A percentile compares a stretch with the other conserved stretches of the same genome.
Evolutionary conservation across 2,329 filamentous ascomycete species (phyloP).

Genomic region (Chalara sp.): DNA sequence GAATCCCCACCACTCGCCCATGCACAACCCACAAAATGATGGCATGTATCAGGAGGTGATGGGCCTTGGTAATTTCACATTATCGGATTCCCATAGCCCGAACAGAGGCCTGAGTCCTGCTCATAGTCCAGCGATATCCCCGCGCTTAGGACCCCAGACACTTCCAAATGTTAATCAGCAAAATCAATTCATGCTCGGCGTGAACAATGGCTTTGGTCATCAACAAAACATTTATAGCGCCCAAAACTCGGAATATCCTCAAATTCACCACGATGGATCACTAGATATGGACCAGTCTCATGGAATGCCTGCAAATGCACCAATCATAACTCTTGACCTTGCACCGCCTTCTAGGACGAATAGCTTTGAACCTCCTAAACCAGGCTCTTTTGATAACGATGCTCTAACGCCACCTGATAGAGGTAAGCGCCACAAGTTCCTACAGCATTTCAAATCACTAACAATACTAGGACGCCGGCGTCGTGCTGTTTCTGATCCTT

Average conservation of each 20-base stretch:
- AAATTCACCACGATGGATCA: slow-evolving; percentile 36
- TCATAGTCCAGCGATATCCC: slow-evolving; percentile 62
- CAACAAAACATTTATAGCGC: slow-evolving; percentile 44
- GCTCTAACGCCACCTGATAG: slow-evolving; percentile 76
- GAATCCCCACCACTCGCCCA: slow-evolving; percentile 63
- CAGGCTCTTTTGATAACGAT: slow-evolving; percentile 59
- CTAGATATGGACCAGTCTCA: slow-evolving; percentile 61
- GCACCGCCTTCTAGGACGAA: slow-evolving; percentile 66
- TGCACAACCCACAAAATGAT: slow-evolving; percentile 67
- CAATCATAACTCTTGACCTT: slow-evolving; percentile 90
- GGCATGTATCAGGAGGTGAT: slow-evolving; percentile 71
- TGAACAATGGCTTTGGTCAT: slow-evolving; percentile 39
- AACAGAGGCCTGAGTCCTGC: slow-evolving; percentile 74
- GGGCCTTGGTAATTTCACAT: slow-evolving; percentile 71
- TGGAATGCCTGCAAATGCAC: slow-evolving; percentile 68
- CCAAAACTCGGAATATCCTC: slow-evolving; percentile 39
- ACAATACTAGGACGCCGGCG: slow-evolving; percentile 23
- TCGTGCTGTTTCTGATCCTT: slow-evolving; percentile 28
- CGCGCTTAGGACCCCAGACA: slow-evolving; percentile 51
- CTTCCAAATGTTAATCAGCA: slow-evolving; percentile 44
- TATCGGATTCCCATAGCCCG: slow-evolving; percentile 65
- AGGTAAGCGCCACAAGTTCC: slow-evolving; percentile 36
- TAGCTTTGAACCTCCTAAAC: slow-evolving; percentile 60
- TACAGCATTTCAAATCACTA: slow-evolving; percentile 8
- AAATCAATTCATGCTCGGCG: slow-evolving; percentile 36